Conservation (phyloP, 345 rosid species). For the Eucalyptus microcorys region DNA sequence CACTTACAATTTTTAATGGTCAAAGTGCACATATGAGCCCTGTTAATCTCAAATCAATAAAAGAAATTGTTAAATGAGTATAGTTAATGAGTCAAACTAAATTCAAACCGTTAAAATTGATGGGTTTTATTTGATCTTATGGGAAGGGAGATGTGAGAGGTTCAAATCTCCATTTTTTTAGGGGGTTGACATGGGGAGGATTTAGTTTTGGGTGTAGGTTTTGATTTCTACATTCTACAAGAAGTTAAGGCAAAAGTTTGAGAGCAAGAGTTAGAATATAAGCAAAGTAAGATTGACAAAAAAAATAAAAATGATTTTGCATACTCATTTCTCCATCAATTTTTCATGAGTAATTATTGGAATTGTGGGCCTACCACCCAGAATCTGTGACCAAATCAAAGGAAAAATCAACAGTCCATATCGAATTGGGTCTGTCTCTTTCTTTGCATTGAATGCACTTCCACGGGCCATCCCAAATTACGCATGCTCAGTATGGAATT, state of each 20-base stretch:
- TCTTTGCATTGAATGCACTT: background rate
- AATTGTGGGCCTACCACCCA: background rate
- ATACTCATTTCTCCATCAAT: background rate
- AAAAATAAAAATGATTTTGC: background rate
- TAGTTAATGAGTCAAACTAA: background rate
- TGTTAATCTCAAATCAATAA: background rate
- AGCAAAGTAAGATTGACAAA: too few relatives aligned
- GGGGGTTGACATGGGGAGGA: fast-evolving
- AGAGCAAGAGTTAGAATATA: too few relatives aligned
- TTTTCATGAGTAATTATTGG: background rate
- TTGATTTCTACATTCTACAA: fast-evolving
- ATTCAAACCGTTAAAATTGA: background rate
- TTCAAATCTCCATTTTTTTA: too few relatives aligned
- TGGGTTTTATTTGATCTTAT: background rate
- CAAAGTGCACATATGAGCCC: background rate
- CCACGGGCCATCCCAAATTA: background rate
- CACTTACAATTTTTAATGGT: background rate
- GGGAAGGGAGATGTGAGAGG: fast-evolving
- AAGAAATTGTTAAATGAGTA: background rate
- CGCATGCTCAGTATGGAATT: background rate
- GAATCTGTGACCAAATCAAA: background rate
- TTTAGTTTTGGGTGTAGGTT: too few relatives aligned
- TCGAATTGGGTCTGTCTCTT: background rate
- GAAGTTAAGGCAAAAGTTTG: too few relatives aligned
- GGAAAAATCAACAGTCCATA: background rate